Evolutionary conservation across 2,329 filamentous ascomycete species (phyloP).

Genomic region (Ascochyta clinopodiicola): DNA sequence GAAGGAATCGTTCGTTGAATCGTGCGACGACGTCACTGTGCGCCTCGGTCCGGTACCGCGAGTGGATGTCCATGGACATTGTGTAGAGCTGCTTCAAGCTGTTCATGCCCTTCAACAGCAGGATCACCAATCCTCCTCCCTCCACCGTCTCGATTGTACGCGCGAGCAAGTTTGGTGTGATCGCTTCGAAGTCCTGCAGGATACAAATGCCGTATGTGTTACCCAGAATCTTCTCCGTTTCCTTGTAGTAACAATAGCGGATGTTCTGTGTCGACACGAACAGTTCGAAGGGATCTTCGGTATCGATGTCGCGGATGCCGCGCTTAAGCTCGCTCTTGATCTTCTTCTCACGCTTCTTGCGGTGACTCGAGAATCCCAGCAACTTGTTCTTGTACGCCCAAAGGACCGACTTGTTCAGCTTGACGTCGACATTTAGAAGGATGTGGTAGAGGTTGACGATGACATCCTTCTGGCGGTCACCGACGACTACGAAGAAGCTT

Average conservation of each 20-base stretch:
- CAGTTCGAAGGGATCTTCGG: conserved; percentile 94
- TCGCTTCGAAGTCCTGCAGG: conserved; percentile 94
- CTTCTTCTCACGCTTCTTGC: conserved; percentile 97
- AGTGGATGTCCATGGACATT: conserved; percentile 96
- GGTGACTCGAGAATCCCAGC: conserved; percentile 88
- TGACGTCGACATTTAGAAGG: conserved; percentile 86
- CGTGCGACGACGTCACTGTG: conserved; percentile 92
- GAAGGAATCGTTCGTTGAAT: conserved; percentile 97
- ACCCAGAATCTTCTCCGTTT: conserved; percentile 97
- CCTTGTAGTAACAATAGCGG: conserved; percentile 99
- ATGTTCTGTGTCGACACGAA: conserved; percentile 97
- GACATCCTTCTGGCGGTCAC: conserved; percentile 92
- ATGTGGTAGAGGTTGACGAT: conserved; percentile 96
- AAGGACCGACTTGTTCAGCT: conserved; percentile 93
- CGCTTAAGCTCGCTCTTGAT: conserved; percentile 98
- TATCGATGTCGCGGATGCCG: conserved; percentile 89
- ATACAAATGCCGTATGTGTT: conserved; percentile 99
- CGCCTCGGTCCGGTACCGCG: conserved; percentile 93
- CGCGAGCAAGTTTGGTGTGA: conserved; percentile 95
- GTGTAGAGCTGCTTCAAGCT: conserved; percentile 98
- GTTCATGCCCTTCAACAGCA: conserved; percentile 94
- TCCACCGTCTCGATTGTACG: conserved; percentile 97
- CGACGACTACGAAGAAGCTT: conserved; percentile 96
- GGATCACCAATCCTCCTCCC: conserved; percentile 87
- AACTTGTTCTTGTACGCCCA: conserved; percentile 99